Base-by-base conservation (phyloP, 2,329 filamentous ascomycete genomes). In the Ilyonectria mors-panacis region DNA sequence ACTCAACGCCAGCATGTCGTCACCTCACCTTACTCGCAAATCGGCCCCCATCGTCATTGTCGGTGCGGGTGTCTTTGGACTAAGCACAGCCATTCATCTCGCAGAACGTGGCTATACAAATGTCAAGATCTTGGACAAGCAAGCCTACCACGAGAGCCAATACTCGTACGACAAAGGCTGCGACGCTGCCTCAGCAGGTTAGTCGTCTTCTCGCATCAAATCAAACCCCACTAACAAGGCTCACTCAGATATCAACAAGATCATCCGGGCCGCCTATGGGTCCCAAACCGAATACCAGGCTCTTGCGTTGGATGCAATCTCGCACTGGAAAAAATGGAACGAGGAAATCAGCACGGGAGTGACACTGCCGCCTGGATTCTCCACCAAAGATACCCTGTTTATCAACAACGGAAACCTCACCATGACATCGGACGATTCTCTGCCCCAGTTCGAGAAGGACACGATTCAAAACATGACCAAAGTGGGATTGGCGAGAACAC, bases 41-140 rank as follows among this genome's bases (percentile, higher is more conserved):
- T 9, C 59, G 9, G 39, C 59, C 28, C 48, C 59, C 2, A 63
- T n/a, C n/a, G n/a, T n/a, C n/a, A n/a, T n/a, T n/a, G n/a, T n/a
- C n/a, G n/a, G n/a, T n/a, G n/a, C n/a, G 12, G 65, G 65, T 6
- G 39, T 70, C 44, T 79, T 81, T 10, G 79, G 80, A 3, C 75
- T 79, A 1, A 77, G 78, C 12, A 81, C 79, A 3, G 79, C 75
- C 9, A 71, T 72, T 26, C 74, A 77, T 56, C 70, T 77, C 10
- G 68, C 75, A 10, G 63, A 69, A 42, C 72, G 81, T 8, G 85
- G 84, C 6, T 87, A 86, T 70, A 77, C 23, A 4, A 78, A 83
- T 65, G 78, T 87, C 33, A 85, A 80, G 4, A 79, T 87, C 13
- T 78, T 87, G 30, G 85, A 87, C 70, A 79, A 79, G 68, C 82